These are phyloP conservation scores for Leonotis leonurus DNA, from an alignment of 257 asterid species.

Conservation along the genomic window DNA sequence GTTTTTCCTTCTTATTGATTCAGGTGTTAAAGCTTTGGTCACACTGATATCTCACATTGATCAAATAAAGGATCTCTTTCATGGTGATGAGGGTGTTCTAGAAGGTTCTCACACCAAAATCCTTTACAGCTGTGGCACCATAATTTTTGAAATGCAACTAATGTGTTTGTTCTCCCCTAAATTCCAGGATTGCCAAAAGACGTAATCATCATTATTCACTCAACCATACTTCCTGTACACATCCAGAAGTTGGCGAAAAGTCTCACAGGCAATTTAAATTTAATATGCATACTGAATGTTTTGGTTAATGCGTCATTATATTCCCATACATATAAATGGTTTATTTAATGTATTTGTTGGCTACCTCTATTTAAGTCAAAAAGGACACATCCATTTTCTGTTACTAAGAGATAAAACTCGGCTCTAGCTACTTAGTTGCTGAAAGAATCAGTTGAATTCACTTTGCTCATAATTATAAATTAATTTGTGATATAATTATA, in stretches of 20 bases:
- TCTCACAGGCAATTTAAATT: slow-evolving; percentile 48
- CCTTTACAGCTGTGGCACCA: slow-evolving; percentile 9
- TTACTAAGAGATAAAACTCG: too few relatives aligned
- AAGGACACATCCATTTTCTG: neutral
- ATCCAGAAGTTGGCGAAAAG: slow-evolving; percentile 57
- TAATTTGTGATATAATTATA: too few relatives aligned
- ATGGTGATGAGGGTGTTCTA: slow-evolving; percentile 48
- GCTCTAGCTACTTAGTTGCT: too few relatives aligned
- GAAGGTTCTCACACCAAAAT: slow-evolving; percentile 42
- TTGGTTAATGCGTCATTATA: neutral
- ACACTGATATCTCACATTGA: slow-evolving; percentile 65
- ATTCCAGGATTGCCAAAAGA: slow-evolving; percentile 61
- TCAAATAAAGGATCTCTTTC: slow-evolving; percentile 50
- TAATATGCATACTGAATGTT: slow-evolving; percentile 10
- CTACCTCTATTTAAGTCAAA: slow-evolving; percentile 3
- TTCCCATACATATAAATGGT: neutral
- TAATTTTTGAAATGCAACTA: slow-evolving; percentile 15
- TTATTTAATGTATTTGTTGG: neutral
- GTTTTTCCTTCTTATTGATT: slow-evolving; percentile 11
- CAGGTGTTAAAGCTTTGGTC: slow-evolving; percentile 84
- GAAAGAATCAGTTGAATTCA: too few relatives aligned
- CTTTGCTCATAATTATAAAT: too few relatives aligned
- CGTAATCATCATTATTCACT: slow-evolving; percentile 59
- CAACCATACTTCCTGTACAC: slow-evolving; percentile 54
- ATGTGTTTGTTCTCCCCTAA: slow-evolving; percentile 6